Base-by-base conservation (phyloP, 1,139 yeast species). In the Diutina sp. region DNA sequence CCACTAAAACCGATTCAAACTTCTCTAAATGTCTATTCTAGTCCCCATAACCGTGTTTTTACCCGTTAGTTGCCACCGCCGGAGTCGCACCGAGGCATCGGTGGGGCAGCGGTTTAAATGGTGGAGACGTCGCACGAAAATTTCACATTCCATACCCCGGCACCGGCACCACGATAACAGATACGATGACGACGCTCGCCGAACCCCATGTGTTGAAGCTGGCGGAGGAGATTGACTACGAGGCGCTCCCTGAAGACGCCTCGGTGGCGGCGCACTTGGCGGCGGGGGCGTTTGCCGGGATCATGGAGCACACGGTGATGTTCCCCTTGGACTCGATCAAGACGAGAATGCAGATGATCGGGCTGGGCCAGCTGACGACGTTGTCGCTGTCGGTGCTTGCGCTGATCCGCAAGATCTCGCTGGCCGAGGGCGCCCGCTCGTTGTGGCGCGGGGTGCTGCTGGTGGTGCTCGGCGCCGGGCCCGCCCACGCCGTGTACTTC, bases 221-320 rank as follows among this genome's bases (percentile, higher is more conserved):
- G 45, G 64, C 74, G 4, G 69, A 78, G 29, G 85, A 81, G 63
- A 78, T 86, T 55, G 97, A 91, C 67, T 93, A 93, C 69, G 99
- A 93, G 69, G 85, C 97, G 1, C 78, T 93, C 54, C 99, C 99
- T 1, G 89, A 86, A 51, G 84, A 85, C 65, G 91, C 97, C 14
- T 85, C 97, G 1, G 72, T 93, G 58, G 69, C 83, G 6, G 90
- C 96, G 9, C 96, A 91, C 67, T 77, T 93, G 61, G 68, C 70
- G 16, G 99, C 99, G 2, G 99, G 99, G 16, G 98, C 98, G 0
- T 88, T 90, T 73, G 99, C 99, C 18, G 99, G 99, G 35, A 89
- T 93, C 60, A 90, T 91, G 96, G 99, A 93, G 69, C 99, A 93
- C 69, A 86, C 97, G 2, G 90, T 93, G 50, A 90, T 93, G 97